phyloP scores from a whole-genome alignment of 495 filamentous ascomycete genomes.

The Zalerion maritima region DNA sequence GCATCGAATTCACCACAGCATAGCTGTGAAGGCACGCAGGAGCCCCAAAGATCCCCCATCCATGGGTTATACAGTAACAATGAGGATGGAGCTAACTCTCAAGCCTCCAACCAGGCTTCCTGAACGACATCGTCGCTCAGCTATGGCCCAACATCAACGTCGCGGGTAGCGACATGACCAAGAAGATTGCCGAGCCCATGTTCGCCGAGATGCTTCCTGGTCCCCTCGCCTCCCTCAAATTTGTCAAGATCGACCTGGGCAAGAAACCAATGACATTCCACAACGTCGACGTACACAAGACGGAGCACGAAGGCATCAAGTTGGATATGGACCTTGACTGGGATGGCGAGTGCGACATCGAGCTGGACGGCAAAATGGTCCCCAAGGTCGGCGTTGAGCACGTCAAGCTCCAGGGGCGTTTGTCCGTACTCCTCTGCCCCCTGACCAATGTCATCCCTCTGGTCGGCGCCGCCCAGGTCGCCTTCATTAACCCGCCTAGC shows the following conservation, averaged over 20 bases:
- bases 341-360: constrained; percentile 26
- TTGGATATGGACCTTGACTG: constrained; percentile 29
- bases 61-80: no score
- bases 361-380: constrained; percentile 23
- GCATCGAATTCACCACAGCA: no score
- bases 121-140: constrained; percentile 29
- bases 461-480: constrained; percentile 27
- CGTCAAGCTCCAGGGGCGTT: constrained; percentile 24
- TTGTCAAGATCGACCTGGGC: constrained; percentile 27
- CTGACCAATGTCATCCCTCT: constrained; percentile 25
- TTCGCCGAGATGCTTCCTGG: constrained; percentile 23
- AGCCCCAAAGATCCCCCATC: not conserved
- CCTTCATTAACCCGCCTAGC: constrained; percentile 28
- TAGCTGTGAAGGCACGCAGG: not conserved
- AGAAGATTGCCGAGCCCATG: constrained; percentile 25
- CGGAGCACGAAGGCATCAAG: constrained; percentile 22
- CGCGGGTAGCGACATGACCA: constrained; percentile 20
- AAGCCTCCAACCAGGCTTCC: constrained; percentile 21
- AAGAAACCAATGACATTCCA: constrained; percentile 18
- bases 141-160: constrained; percentile 30
- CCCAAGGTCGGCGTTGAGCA: constrained; percentile 28
- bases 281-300: constrained; percentile 25
- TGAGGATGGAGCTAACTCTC: no score
- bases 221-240: constrained; percentile 20
- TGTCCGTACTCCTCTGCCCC: constrained; percentile 23